Percentiles rank a stretch among this genome's conserved stretches.
These are phyloP conservation scores for Medicago arabica DNA, from an alignment of 306 rosid species.

Conservation along the genomic window DNA sequence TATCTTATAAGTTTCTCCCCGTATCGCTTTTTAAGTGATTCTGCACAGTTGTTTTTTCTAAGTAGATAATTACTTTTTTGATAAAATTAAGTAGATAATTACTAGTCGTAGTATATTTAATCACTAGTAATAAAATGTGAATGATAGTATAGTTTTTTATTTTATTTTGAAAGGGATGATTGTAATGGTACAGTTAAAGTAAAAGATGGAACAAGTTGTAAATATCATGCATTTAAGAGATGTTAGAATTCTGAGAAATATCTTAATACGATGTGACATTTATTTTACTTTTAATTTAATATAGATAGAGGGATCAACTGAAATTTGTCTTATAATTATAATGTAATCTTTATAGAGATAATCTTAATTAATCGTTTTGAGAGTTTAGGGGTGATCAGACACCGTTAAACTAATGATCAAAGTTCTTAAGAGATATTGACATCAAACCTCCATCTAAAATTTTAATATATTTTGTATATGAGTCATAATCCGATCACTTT, in stretches of 20 bases:
- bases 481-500: too few species aligned
- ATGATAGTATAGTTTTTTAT: background rate
- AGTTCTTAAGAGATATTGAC: too few species aligned
- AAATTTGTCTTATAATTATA: too few species aligned
- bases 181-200: background rate
- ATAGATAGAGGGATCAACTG: background rate
- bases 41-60: background rate
- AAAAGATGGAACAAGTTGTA: slow-evolving; percentile 2
- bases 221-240: background rate
- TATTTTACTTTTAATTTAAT: background rate
- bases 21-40: background rate
- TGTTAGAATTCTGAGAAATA: background rate
- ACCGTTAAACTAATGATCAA: too few species aligned
- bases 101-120: too few species aligned
- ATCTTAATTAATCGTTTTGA: too few species aligned
- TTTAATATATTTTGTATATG: too few species aligned
- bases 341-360: background rate
- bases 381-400: too few species aligned
- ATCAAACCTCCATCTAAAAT: too few species aligned
- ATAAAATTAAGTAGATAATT: too few species aligned
- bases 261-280: background rate
- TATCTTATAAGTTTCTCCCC: background rate
- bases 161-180: background rate
- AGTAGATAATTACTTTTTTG: too few species aligned
- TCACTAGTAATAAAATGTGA: background rate